Base-by-base conservation (phyloP, 768 basidiomycete genomes). In the Tricholoma bakamatsutake region DNA sequence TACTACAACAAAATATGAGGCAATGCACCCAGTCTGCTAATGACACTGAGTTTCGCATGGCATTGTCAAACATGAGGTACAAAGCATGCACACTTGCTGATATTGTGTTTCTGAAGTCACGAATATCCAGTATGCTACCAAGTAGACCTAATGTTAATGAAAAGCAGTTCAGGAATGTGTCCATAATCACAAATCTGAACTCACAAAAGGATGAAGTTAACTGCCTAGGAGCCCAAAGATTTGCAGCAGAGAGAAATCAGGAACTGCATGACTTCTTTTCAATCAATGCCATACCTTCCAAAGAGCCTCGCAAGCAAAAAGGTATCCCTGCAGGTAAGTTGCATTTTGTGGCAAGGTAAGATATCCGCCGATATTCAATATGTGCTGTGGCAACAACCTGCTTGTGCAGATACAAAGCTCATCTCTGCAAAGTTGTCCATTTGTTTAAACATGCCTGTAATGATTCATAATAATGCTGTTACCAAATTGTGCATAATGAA, bases 401-500 rank as follows among this genome's bases (percentile, higher is more conserved):
- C 27, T 50, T 34, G 49, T 50, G 27, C n/a, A 4, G 35, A 50
- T 34, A 31, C 18, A 21, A 50, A 50, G 35, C 35, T 50, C 18
- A 50, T 35, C 21, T 33, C 71, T 27, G 67, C 63, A 2, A 67
- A 69, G 39, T 56, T 76, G 1, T 57, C 61, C 0, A 33, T 72
- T 9, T 70, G 69, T 59, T 24, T 63, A 31, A 70, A 69, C 0
- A 59, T 72, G 54, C 74, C 73, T 28, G 64, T 73, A 2, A 68
- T 71, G 58, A 66, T 72, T 10, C 35, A 63, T 35, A 33, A 64
- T 37, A 72, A 71, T 58, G 46, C 57, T 53, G 71, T 71, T 2
- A 72, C 72, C 10, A 67, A 70, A 42, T 50, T 70, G n/a, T 64
- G 67, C 49, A 71, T 73, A 4, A 72, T 70, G 2, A 71, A 69